Percentiles rank a stretch among this genome's conserved stretches.
These are phyloP conservation scores for Colletotrichum siamense DNA, from an alignment of 2,329 filamentous ascomycete genomes.

Conservation along the genomic window DNA sequence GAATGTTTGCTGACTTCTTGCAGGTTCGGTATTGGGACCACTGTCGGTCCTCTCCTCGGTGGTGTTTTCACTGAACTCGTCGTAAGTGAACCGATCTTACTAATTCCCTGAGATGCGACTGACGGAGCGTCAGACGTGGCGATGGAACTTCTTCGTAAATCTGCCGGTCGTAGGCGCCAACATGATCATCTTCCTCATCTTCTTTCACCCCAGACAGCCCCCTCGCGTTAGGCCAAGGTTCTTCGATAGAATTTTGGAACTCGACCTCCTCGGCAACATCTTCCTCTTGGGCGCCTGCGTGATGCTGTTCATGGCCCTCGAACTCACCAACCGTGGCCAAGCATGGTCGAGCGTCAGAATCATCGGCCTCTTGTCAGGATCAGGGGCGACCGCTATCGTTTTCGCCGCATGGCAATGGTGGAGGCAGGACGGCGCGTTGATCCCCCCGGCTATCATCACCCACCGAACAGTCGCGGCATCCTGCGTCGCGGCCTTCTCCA, in stretches of 20 bases:
- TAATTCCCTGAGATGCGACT: background rate
- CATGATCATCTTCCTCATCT: conserved; percentile 28
- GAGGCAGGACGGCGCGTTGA: conserved; percentile 47
- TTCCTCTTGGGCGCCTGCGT: conserved; percentile 50
- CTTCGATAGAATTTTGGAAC: conserved; percentile 30
- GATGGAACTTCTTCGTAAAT: conserved; percentile 25
- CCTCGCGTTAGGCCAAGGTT: conserved; percentile 26
- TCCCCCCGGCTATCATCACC: conserved; percentile 47
- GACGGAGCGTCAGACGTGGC: conserved; percentile 24
- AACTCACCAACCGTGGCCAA: conserved; percentile 49
- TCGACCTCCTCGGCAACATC: conserved; percentile 44
- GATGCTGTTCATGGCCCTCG: conserved; percentile 52
- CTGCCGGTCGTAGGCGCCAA: conserved; percentile 34
- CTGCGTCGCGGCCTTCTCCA: conserved; percentile 43
- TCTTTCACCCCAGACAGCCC: conserved; percentile 30
- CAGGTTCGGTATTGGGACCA: conserved; percentile 40
- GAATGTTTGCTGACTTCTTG: background rate
- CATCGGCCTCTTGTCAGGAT: conserved; percentile 40
- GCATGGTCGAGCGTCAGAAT: conserved; percentile 48
- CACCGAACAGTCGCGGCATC: conserved; percentile 46
- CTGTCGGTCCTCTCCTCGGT: conserved; percentile 38
- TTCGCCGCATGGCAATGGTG: conserved; percentile 48
- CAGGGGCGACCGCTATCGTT: conserved; percentile 27
- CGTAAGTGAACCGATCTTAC: conserved; percentile 25
- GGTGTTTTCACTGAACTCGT: conserved; percentile 40